Conservation (phyloP, 192 early-diverging fungal species). For the Entrophospora sp. region DNA sequence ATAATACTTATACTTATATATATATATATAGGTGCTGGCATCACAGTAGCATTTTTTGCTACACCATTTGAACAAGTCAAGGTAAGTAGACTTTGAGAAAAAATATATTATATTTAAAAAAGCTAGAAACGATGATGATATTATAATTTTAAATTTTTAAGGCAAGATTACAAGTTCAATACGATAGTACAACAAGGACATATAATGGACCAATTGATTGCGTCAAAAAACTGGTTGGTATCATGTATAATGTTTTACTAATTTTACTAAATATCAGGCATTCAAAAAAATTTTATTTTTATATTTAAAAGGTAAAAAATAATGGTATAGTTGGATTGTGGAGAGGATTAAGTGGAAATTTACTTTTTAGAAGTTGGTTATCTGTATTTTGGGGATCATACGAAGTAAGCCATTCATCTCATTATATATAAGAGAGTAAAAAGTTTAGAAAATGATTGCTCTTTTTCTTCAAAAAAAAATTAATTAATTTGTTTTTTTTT, state of each 20-base stretch:
- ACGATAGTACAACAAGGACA: slow-evolving; percentile 53
- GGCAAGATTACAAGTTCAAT: slow-evolving; percentile 63
- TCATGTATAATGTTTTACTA: neutral
- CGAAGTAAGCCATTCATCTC: slow-evolving; percentile 31
- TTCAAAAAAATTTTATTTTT: neutral
- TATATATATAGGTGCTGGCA: slow-evolving; percentile 46
- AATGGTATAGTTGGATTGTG: slow-evolving; percentile 78
- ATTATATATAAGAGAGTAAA: neutral
- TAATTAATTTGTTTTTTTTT: too few species aligned
- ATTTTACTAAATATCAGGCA: too few species aligned
- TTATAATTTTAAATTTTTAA: too few species aligned
- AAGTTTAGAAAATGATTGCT: too few species aligned
- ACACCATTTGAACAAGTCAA: slow-evolving; percentile 78
- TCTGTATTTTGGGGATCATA: slow-evolving; percentile 56
- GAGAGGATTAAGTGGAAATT: slow-evolving; percentile 75
- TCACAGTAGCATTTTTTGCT: slow-evolving; percentile 69
- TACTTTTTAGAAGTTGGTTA: slow-evolving; percentile 60
- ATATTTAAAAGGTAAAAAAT: slow-evolving; percentile 42
- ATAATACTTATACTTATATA: too few species aligned
- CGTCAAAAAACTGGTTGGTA: slow-evolving; percentile 54
- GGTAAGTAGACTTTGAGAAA: slow-evolving; percentile 20
- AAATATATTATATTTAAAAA: too few species aligned
- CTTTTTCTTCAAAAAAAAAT: neutral
- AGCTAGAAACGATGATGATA: too few species aligned
- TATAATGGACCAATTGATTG: slow-evolving; percentile 86